Evolutionary conservation across 352 stramenopile genomes (phyloP), one percentile per base, ranked within the genome.

Genomic region (Plasmopara halstedii): DNA sequence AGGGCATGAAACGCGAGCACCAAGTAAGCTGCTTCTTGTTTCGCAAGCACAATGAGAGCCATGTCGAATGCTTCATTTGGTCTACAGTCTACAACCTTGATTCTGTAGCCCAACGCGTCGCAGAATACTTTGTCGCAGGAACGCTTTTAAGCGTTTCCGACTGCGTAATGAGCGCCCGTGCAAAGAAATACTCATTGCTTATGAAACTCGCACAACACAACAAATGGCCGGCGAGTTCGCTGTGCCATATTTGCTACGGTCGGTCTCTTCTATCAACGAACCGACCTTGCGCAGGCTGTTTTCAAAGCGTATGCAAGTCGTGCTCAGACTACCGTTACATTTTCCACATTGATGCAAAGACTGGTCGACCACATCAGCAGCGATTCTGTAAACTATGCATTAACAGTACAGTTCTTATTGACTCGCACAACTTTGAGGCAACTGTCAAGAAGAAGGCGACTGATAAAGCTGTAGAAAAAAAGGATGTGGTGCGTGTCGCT

Each of bases 1-100:
- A 72, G 23, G 58, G 65, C 38, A 55, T 74, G 45, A 82, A 82
- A 32, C 67, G 70, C 6, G 50, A 64, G 32, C 53, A 64, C 40
- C 70, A 73, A 29, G 64, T 74, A 8, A 70, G 55, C 10, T 78
- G 67, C 41, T 79, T 76, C 34, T 34, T 78, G 23, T 75, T 73
- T 32, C 53, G 62, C 0, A 56, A 55, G 31, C 48, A 56, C 54
- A 42, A 58, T 35, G 57, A 65, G 21, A 50, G 41, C 31, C 49
- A 54, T 37, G 48, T 70, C 22, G 61, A 81, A 34, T 61, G 57
- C 51, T 63, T 73, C 39, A 56, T 81, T 35, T 72, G 55, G 59
- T 63, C 58, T 26, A 68, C 60, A 0, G 48, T 76, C 21, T 72
- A 76, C 50, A 67, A 65, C 39, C 36, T 70, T n/a, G 62, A 65